phyloP scores from a whole-genome alignment of 139 green algal genomes.

The Pedinophyceae sp. region DNA sequence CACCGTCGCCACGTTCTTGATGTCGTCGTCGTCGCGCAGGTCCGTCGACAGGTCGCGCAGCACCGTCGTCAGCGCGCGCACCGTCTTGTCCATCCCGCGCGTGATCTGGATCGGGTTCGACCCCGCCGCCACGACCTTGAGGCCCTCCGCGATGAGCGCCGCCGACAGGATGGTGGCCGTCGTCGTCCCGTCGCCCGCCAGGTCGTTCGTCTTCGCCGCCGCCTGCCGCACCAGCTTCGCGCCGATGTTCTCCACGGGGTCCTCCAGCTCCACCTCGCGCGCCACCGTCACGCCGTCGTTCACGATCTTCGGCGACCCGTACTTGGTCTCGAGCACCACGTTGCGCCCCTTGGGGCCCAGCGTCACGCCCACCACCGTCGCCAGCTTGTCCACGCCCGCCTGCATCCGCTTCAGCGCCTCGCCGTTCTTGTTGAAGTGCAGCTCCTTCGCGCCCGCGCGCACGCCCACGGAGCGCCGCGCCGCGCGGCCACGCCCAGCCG shows the following conservation, averaged over 20 bases:
- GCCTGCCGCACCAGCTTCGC: conserved; percentile 94
- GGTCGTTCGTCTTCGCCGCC: conserved; percentile 89
- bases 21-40: conserved; percentile 48
- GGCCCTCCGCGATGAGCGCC: conserved; percentile 91
- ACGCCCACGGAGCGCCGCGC: background rate
- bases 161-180: conserved; percentile 93
- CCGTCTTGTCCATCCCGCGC: conserved; percentile 70
- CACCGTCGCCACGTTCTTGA: conserved; percentile 82
- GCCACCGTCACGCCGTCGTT: conserved; percentile 97
- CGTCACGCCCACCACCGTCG: conserved; percentile 94
- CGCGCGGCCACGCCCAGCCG: too few species aligned
- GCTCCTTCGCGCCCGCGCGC: conserved; percentile 75
- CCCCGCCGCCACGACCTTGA: conserved; percentile 87
- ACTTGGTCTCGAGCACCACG: conserved; percentile 98
- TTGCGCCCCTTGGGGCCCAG: conserved; percentile 97
- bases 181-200: conserved; percentile 94
- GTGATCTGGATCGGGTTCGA: conserved; percentile 92
- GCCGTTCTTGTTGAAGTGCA: conserved; percentile 98
- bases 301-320: conserved; percentile 95
- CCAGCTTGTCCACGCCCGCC: conserved; percentile 94
- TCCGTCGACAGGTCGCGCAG: conserved; percentile 60
- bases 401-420: conserved; percentile 94
- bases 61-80: conserved; percentile 15
- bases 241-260: conserved; percentile 98
- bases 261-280: conserved; percentile 90